These are phyloP conservation scores for Dipodascopsis tothii DNA, from an alignment of 805 yeast species.

Conservation along the genomic window DNA sequence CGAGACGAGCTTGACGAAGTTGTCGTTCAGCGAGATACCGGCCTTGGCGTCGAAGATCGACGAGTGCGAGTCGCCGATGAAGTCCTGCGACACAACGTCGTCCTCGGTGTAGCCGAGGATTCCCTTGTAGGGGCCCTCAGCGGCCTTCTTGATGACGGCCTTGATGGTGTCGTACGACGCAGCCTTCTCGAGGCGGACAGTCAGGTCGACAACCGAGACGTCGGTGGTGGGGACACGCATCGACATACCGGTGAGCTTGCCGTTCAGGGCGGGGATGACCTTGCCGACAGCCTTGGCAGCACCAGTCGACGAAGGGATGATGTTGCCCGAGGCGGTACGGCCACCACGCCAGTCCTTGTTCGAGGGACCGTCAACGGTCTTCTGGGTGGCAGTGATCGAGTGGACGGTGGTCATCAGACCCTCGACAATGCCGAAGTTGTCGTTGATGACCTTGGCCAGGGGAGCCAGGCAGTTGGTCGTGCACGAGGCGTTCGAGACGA, in stretches of 20 bases:
- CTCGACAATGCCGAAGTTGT: slow-evolving; percentile 77
- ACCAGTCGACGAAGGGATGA: slow-evolving; percentile 93
- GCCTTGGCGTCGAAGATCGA: slow-evolving; percentile 88
- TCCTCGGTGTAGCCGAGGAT: slow-evolving; percentile 86
- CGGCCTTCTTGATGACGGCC: slow-evolving; percentile 63
- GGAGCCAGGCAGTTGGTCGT: slow-evolving; percentile 96
- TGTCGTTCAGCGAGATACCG: slow-evolving; percentile 79
- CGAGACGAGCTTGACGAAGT: slow-evolving; percentile 82
- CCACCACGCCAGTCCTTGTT: slow-evolving; percentile 99
- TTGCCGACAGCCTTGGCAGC: slow-evolving; percentile 97
- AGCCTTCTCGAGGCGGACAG: slow-evolving; percentile 69
- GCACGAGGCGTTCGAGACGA: slow-evolving; percentile 89
- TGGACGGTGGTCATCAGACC: slow-evolving; percentile 95
- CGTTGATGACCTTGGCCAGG: slow-evolving; percentile 82
- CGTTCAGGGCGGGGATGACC: slow-evolving; percentile 84
- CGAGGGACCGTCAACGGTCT: slow-evolving; percentile 94
- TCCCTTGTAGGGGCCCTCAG: slow-evolving; percentile 74
- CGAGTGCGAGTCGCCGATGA: slow-evolving; percentile 74
- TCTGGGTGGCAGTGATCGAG: slow-evolving; percentile 93
- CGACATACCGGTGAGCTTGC: slow-evolving; percentile 90
- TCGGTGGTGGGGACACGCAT: slow-evolving; percentile 91
- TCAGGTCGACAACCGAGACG: slow-evolving; percentile 88
- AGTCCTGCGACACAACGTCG: slow-evolving; percentile 85
- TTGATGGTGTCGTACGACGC: slow-evolving; percentile 80
- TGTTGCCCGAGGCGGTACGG: slow-evolving; percentile 92